Base-by-base conservation (phyloP, 202 grass and related monocot genomes). In the Zoysia matrella region DNA sequence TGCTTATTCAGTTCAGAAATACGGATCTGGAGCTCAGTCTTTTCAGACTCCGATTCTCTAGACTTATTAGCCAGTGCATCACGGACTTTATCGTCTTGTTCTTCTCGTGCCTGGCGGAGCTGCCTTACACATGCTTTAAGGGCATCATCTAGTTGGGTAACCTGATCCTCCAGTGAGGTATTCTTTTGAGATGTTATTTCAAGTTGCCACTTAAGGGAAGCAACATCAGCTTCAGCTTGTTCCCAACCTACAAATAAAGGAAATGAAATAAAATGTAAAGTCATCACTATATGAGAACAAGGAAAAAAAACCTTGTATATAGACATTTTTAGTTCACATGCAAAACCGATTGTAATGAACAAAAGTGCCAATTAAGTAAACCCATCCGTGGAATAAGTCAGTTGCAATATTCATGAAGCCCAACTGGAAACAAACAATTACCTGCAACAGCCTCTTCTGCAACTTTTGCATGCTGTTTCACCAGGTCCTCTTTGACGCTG, bases 81-180 rank as follows among this genome's bases (percentile, higher is more conserved):
- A 80, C 60, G 50, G 46, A 94, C 88, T 81, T 95, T 98, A 64
- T 95, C 87, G 52, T 89, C 89, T 57, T 92, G 86, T 60, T 99
- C 91, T 80, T 99, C 91, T 6, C 89, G 90, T 42, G 84, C 89
- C 48, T 96, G 97, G 16, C 86, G 91, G 62, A 99, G 90, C 80
- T 99, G 93, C 77, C 91, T 90, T 76, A 99, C 93, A 48, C 97
- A 99, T 94, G 92, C 93, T 84, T 99, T 99, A 68, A 99, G 89
- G 49, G 97, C 97, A 16, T 78, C 82, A 64, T 99, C 97, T 42
- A 96, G 86, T 74, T 94, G 89, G 72, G 22, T 92, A 60, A 96
- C 82, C 81, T 90, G 90, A 79, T 90, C 89, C 65, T 94, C 91
- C 56, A 99, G 81, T 65, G 89, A 85, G 71, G 71, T 67, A 67